Evolutionary conservation across 2,329 filamentous ascomycete species (phyloP).

Genomic region (Graphilbum sp.): DNA sequence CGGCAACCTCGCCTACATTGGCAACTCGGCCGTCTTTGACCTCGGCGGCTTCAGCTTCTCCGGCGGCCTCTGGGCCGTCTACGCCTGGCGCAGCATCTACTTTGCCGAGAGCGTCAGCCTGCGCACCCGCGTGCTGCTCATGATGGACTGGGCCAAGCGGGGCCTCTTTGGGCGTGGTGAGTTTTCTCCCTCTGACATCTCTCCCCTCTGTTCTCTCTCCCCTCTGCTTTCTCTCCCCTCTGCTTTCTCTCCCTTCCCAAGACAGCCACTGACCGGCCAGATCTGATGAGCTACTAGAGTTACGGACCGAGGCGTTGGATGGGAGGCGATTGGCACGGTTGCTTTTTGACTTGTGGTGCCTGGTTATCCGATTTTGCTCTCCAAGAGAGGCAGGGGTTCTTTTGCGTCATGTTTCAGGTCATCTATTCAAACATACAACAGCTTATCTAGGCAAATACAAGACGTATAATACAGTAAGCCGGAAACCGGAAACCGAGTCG

Average conservation of each 20-base stretch:
- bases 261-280: conserved; percentile 11
- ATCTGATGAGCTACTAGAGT: conserved; percentile 18
- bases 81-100: conserved; percentile 91
- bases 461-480: too few species aligned
- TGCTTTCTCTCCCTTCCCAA: not conserved
- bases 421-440: too few species aligned
- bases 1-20: conserved; percentile 84
- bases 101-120: conserved; percentile 96
- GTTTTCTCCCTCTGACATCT: too few species aligned
- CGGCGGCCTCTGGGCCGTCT: conserved; percentile 82
- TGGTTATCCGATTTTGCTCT: too few species aligned
- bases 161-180: conserved; percentile 88
- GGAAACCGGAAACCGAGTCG: too few species aligned
- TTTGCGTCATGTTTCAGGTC: too few species aligned
- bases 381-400: too few species aligned
- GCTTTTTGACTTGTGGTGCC: not conserved
- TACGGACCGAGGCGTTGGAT: too few species aligned
- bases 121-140: conserved; percentile 70
- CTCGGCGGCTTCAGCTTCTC: conserved; percentile 61
- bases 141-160: conserved; percentile 98
- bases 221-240: not conserved
- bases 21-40: conserved; percentile 93
- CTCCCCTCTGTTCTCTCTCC: not conserved
- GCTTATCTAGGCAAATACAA: too few species aligned
- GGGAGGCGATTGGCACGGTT: too few species aligned